Evolutionary conservation across 2,329 filamentous ascomycete species (phyloP).

Genomic region (Thelonectria rubi): DNA sequence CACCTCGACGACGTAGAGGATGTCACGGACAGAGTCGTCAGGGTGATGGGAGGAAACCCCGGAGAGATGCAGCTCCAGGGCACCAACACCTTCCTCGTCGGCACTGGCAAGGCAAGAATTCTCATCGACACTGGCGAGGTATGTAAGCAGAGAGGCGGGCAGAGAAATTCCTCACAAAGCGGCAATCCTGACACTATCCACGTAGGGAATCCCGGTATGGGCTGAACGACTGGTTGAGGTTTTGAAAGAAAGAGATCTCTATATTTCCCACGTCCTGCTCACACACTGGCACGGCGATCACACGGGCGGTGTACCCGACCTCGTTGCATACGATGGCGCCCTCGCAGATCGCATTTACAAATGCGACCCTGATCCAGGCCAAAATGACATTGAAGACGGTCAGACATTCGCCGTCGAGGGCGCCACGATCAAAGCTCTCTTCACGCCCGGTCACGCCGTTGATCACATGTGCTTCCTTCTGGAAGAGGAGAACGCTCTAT

Average conservation of each 20-base stretch:
- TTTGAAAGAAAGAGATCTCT: neutral
- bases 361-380: neutral
- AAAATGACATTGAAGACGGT: neutral
- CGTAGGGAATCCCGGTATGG: neutral
- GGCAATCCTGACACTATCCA: too few species aligned
- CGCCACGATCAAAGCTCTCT: neutral
- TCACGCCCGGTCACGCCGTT: neutral
- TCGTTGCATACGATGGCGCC: neutral
- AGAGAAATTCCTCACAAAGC: too few species aligned
- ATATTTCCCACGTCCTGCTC: neutral
- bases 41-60: neutral
- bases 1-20: neutral
- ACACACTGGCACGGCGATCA: neutral
- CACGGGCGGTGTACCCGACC: neutral
- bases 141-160: neutral
- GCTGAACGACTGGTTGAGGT: neutral
- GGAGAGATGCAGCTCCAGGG: neutral
- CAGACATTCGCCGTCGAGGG: neutral
- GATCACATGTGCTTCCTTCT: neutral
- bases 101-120: neutral
- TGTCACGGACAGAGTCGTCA: constrained; percentile 40
- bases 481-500: neutral
- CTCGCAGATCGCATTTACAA: neutral
- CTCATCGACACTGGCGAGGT: neutral
- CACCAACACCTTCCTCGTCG: neutral